These are phyloP conservation scores for Cladosporium phlei DNA, from an alignment of 2,329 filamentous ascomycete genomes.

Conservation along the genomic window DNA sequence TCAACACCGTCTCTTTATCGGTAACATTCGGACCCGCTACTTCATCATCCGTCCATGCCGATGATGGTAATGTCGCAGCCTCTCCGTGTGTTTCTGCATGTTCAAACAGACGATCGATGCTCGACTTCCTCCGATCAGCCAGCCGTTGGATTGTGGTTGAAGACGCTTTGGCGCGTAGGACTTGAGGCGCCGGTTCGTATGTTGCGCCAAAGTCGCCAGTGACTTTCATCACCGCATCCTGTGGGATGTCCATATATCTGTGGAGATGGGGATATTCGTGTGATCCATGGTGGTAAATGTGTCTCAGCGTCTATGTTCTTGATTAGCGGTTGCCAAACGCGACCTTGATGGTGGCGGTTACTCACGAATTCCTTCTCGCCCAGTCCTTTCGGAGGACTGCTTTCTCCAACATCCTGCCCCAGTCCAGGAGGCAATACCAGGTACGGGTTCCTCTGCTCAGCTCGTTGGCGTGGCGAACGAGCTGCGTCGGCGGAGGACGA, in stretches of 20 bases:
- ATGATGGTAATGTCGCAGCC: constrained; percentile 62
- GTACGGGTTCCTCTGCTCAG: constrained; percentile 20
- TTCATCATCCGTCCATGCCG: constrained; percentile 79
- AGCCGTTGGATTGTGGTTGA: constrained; percentile 70
- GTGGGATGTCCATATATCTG: constrained; percentile 65
- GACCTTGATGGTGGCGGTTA: neutral
- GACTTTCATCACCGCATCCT: constrained; percentile 43
- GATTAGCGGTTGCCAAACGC: neutral
- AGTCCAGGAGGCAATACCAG: constrained; percentile 22
- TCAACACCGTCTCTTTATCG: constrained; percentile 78
- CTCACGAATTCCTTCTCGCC: constrained; percentile 29
- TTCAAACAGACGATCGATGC: constrained; percentile 73
- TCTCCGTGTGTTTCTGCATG: constrained; percentile 65
- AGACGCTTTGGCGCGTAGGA: constrained; percentile 38
- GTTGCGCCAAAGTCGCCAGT: constrained; percentile 26
- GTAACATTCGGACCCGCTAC: constrained; percentile 74
- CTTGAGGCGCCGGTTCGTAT: constrained; percentile 38
- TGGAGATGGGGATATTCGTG: constrained; percentile 73
- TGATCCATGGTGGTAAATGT: constrained; percentile 89
- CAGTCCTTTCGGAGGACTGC: constrained; percentile 16
- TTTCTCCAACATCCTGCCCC: constrained; percentile 11
- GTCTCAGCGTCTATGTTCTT: constrained; percentile 64
- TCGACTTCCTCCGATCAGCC: constrained; percentile 67
- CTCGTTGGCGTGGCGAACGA: constrained; percentile 18
- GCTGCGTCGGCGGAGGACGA: constrained; percentile 19